Evolutionary conservation across 306 rosid genomes (phyloP).

Genomic region (Psophocarpus tetragonolobus): DNA sequence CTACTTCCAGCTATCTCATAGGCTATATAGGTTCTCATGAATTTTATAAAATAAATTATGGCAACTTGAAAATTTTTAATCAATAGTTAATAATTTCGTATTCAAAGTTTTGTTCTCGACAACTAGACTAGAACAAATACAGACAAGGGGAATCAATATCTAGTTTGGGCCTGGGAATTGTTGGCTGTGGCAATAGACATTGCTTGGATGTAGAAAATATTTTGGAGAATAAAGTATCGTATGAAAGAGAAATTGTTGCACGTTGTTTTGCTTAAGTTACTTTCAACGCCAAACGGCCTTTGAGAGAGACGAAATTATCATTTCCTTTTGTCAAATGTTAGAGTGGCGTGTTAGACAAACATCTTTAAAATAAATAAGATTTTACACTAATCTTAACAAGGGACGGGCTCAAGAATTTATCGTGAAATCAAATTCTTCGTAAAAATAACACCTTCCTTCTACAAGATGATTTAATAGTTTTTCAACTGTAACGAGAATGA

Average conservation of each 20-base stretch:
- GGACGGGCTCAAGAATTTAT: too few relatives aligned
- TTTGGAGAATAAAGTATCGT: background rate
- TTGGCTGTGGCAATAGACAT: background rate
- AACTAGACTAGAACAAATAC: background rate
- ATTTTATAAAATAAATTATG: background rate
- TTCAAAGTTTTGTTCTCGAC: background rate
- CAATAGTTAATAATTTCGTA: background rate
- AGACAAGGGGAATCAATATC: background rate
- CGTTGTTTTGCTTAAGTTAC: too few relatives aligned
- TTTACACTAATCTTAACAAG: too few relatives aligned
- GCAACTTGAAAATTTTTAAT: background rate
- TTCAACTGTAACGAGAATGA: background rate
- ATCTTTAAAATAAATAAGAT: background rate
- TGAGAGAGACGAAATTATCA: background rate
- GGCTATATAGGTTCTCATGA: background rate
- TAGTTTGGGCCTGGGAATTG: background rate
- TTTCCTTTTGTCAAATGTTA: background rate
- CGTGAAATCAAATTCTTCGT: too few relatives aligned
- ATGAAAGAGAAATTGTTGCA: background rate
- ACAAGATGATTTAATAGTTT: background rate
- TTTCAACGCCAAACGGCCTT: too few relatives aligned
- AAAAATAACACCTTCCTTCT: background rate
- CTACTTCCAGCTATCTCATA: background rate
- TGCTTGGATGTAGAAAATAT: background rate
- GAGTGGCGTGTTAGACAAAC: background rate